phyloP scores from a whole-genome alignment of 2,329 filamentous ascomycete genomes.

The Fusarium longipes region DNA sequence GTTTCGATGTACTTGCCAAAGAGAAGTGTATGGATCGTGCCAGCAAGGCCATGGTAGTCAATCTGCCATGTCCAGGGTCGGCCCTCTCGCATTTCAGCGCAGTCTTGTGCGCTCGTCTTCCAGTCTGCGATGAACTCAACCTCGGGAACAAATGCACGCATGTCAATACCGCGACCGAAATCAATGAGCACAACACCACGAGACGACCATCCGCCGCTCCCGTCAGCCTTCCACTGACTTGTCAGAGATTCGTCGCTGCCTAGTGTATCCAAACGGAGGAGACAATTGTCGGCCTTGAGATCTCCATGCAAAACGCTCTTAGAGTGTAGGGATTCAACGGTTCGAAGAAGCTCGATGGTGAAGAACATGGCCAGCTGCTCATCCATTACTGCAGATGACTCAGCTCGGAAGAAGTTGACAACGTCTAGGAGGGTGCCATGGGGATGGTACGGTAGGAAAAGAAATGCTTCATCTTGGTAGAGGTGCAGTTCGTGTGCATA shows the following conservation, averaged over 20 bases:
- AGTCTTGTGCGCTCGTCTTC: slow-evolving; percentile 88
- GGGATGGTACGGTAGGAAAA: slow-evolving; percentile 86
- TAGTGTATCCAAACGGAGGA: slow-evolving; percentile 78
- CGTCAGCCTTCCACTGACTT: slow-evolving; percentile 76
- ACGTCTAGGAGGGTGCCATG: slow-evolving; percentile 96
- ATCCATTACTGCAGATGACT: slow-evolving; percentile 82
- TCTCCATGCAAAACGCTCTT: slow-evolving; percentile 89
- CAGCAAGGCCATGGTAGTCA: slow-evolving; percentile 93
- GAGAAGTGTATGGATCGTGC: slow-evolving; percentile 86
- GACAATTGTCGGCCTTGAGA: slow-evolving; percentile 94
- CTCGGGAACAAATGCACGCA: slow-evolving; percentile 80
- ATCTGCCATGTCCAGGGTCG: slow-evolving; percentile 98
- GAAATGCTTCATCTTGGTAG: slow-evolving; percentile 88
- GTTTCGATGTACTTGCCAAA: slow-evolving; percentile 97
- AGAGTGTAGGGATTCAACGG: slow-evolving; percentile 85
- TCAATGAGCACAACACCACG: slow-evolving; percentile 91
- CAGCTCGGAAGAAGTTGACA: slow-evolving; percentile 84
- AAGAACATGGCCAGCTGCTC: slow-evolving; percentile 96
- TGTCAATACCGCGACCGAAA: slow-evolving; percentile 94
- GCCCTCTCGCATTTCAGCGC: slow-evolving; percentile 93
- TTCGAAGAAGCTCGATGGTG: slow-evolving; percentile 88
- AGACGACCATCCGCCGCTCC: slow-evolving; percentile 79
- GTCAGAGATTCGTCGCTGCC: slow-evolving; percentile 61
- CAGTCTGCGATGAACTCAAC: slow-evolving; percentile 93
- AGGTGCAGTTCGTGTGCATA: slow-evolving; percentile 91